phyloP scores from a whole-genome alignment of 2,329 filamentous ascomycete species.

The Calycina marina region DNA sequence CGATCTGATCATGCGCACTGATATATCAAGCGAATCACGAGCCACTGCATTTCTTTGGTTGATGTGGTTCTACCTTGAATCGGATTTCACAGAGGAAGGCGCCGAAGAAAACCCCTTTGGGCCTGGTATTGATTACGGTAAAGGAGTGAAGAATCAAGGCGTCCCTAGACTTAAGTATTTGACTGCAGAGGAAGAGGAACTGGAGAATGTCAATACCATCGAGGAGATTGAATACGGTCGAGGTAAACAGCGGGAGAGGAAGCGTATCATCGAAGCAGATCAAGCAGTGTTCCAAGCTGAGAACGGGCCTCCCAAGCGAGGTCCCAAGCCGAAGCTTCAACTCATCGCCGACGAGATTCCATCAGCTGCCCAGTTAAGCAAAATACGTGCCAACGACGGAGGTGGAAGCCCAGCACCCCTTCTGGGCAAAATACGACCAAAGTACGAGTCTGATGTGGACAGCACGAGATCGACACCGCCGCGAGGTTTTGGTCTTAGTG shows the following conservation, averaged over 20 bases:
- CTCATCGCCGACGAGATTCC: slow-evolving; percentile 23
- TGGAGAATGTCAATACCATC: slow-evolving; percentile 61
- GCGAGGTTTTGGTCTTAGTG: slow-evolving; percentile 20
- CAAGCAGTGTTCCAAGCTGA: slow-evolving; percentile 32
- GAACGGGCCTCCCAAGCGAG: slow-evolving; percentile 39
- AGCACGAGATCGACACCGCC: slow-evolving; percentile 38
- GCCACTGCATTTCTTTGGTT: slow-evolving; percentile 89
- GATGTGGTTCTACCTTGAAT: slow-evolving; percentile 98
- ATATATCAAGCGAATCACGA: slow-evolving; percentile 66
- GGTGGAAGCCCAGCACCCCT: slow-evolving; percentile 29
- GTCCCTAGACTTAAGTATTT: slow-evolving; percentile 54
- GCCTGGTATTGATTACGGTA: slow-evolving; percentile 47
- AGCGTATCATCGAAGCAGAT: slow-evolving; percentile 61
- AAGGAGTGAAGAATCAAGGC: slow-evolving; percentile 51
- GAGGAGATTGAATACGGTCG: slow-evolving; percentile 58
- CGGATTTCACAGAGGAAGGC: slow-evolving; percentile 79
- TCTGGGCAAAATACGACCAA: slow-evolving; percentile 47
- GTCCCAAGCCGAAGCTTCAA: slow-evolving; percentile 24
- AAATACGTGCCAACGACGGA: slow-evolving; percentile 37
- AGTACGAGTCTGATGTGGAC: slow-evolving; percentile 42
- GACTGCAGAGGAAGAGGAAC: slow-evolving; percentile 46
- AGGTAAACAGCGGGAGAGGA: slow-evolving; percentile 59
- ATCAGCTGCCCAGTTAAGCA: slow-evolving; percentile 36
- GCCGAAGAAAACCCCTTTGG: slow-evolving; percentile 89
- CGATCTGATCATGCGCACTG: slow-evolving; percentile 85